Conservation (phyloP, 2,329 filamentous ascomycete species). For the Fusarium duplospermum region DNA sequence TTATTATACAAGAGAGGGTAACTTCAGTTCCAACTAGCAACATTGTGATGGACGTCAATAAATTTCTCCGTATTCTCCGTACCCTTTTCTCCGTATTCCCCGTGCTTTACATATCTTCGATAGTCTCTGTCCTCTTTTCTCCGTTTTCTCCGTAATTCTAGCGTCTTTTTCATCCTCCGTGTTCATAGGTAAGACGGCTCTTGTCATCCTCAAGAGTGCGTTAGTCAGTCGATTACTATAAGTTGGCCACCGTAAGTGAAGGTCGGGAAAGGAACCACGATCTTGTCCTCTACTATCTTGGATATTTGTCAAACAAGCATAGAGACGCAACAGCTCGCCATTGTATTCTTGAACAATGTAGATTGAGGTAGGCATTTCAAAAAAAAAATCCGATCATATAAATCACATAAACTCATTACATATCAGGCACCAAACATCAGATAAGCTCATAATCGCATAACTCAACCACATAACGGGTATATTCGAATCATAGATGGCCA, state of each 20-base stretch:
- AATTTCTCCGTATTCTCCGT: neutral
- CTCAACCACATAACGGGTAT: neutral
- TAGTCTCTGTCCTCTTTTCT: neutral
- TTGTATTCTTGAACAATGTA: neutral
- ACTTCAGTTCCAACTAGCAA: too few species aligned
- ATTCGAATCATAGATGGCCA: neutral
- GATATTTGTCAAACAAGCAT: neutral
- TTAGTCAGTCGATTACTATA: neutral
- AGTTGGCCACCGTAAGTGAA: neutral
- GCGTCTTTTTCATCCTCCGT: neutral
- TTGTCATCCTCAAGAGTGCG: too few species aligned
- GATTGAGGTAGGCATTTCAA: neutral
- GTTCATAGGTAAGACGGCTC: neutral
- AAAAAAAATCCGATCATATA: neutral
- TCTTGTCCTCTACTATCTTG: neutral
- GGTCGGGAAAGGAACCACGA: neutral
- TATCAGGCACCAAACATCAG: neutral
- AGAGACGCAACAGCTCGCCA: neutral
- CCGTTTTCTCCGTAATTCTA: neutral
- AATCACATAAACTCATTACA: neutral
- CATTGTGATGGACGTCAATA: neutral
- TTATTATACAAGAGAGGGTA: neutral
- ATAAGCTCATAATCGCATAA: neutral
- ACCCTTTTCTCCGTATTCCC: neutral
- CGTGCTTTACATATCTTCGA: neutral